Evolutionary conservation across 2,329 filamentous ascomycete genomes (phyloP).

Genomic region (Chaetothyriales sp.): DNA sequence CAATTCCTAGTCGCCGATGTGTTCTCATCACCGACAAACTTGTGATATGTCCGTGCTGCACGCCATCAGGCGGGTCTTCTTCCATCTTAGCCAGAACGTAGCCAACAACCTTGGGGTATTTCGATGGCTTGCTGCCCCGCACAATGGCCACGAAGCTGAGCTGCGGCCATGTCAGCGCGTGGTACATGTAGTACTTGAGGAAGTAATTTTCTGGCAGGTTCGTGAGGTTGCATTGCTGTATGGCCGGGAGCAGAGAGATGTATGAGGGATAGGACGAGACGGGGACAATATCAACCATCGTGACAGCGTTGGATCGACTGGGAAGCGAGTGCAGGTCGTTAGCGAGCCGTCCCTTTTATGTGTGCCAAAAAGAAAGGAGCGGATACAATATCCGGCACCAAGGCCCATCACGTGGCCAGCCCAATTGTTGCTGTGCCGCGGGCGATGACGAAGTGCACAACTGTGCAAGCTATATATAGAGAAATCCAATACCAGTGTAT

Average conservation of each 20-base stretch:
- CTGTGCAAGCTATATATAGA: too few species aligned
- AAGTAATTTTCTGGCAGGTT: conserved; percentile 99
- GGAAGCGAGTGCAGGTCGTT: background rate
- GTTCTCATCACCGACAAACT: conserved; percentile 92
- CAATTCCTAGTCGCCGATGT: conserved; percentile 76
- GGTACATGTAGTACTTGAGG: conserved; percentile 99
- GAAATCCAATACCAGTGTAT: too few species aligned
- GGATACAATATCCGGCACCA: background rate
- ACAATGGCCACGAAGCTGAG: conserved; percentile 94
- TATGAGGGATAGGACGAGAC: conserved; percentile 38
- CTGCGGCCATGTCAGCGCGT: conserved; percentile 94
- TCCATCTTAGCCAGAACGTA: conserved; percentile 99
- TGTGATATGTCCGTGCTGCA: conserved; percentile 93
- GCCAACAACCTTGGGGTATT: conserved; percentile 93
- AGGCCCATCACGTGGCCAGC: background rate
- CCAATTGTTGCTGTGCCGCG: too few species aligned
- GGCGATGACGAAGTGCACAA: too few species aligned
- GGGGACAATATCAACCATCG: conserved; percentile 36
- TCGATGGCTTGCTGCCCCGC: conserved; percentile 61
- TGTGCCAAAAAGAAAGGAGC: background rate
- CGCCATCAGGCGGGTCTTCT: conserved; percentile 80
- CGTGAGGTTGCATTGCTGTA: conserved; percentile 96
- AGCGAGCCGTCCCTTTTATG: background rate
- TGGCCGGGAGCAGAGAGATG: conserved; percentile 71
- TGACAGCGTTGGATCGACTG: conserved; percentile 6